phyloP scores from a whole-genome alignment of 2,329 filamentous ascomycete species.

The Pseudomassariella vexata region DNA sequence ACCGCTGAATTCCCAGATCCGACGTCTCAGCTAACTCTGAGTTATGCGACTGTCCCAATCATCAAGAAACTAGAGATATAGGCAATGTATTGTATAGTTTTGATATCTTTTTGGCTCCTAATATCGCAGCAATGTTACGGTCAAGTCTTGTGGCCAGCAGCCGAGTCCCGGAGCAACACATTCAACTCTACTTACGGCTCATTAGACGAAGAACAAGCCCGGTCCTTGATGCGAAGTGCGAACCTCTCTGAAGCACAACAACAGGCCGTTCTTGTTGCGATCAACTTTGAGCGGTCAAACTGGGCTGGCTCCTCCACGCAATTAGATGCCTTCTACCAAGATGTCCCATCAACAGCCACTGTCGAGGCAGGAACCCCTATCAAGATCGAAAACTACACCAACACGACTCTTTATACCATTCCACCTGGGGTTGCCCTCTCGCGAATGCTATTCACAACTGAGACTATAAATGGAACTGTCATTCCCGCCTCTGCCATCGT shows the following conservation, averaged over 20 bases:
- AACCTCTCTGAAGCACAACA: background rate
- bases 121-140: background rate
- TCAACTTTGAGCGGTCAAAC: constrained; percentile 3
- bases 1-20: too few species aligned
- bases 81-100: too few species aligned
- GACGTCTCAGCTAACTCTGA: too few species aligned
- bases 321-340: constrained; percentile 1
- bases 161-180: constrained; percentile 1
- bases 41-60: too few species aligned
- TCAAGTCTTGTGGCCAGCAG: constrained; percentile 1
- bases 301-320: constrained; percentile 2
- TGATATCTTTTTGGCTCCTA: too few species aligned
- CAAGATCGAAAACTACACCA: constrained; percentile 5
- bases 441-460: constrained; percentile 7
- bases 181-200: constrained; percentile 2
- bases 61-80: too few species aligned
- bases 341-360: background rate
- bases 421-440: constrained; percentile 4
- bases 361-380: background rate
- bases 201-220: background rate
- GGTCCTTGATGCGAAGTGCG: background rate
- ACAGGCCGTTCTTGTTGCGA: background rate
- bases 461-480: constrained; percentile 6
- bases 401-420: constrained; percentile 6
- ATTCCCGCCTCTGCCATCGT: constrained; percentile 8